These are phyloP conservation scores for Colletotrichum gloeosporioides DNA, from an alignment of 2,329 filamentous ascomycete genomes.

Conservation along the genomic window DNA sequence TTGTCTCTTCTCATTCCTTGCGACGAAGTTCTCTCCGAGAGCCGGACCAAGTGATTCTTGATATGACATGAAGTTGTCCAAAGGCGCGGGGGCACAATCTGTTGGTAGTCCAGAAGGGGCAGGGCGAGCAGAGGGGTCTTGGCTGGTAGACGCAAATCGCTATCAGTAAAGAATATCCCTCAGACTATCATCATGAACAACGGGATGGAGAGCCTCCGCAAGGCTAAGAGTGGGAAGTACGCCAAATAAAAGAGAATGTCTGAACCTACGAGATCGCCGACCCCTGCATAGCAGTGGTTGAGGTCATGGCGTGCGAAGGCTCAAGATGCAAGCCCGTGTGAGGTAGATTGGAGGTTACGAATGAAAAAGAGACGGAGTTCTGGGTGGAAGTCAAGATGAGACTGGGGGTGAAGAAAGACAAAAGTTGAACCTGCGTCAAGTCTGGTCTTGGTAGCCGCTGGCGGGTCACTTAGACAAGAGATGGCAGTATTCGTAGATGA, in stretches of 20 bases:
- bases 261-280: neutral
- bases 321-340: neutral
- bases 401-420: neutral
- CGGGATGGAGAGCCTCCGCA: neutral
- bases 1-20: neutral
- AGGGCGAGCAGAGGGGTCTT: neutral
- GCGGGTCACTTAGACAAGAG: neutral
- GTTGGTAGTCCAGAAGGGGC: neutral
- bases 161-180: neutral
- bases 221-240: neutral
- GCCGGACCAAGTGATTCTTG: neutral
- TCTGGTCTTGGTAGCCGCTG: neutral
- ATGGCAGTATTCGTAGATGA: neutral
- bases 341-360: neutral
- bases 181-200: neutral
- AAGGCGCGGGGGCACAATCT: neutral
- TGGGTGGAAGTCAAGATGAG: neutral
- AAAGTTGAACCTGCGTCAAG: neutral
- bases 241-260: neutral
- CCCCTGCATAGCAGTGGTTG: neutral
- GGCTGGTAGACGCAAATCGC: neutral
- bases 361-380: neutral
- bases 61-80: neutral
- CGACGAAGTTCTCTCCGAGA: neutral
- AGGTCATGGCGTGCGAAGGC: neutral